Evolutionary conservation across 257 asterid species (phyloP), one percentile per base, ranked within the genome.

Genomic region (Nyctanthes arbortristis): DNA sequence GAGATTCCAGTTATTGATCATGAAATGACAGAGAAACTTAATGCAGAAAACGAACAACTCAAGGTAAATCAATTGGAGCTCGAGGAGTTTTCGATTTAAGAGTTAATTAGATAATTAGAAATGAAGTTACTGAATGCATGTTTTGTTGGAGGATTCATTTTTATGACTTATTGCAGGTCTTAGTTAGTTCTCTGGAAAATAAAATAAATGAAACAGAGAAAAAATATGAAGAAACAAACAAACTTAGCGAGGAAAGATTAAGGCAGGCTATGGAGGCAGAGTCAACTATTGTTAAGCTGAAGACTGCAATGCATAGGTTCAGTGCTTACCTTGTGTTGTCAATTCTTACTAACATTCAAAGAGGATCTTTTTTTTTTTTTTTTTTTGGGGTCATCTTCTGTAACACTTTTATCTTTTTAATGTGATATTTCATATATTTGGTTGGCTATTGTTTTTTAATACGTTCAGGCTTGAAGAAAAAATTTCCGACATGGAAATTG

Each of bases 181-280:
- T 94, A 71, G 97, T 94, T 28, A 82, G 84, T 81, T 91, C 97
- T 72, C 82, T 94, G 55, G 96, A 94, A 74, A 78, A 84, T 63
- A 94, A 86, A 83, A 89, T 94, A 77, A 91, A 79, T 68, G 97
- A 94, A 73, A 94, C 99, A 25, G 97, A 89, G 82, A 88, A 82
- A 88, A 94, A 81, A 68, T 91, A 77, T 71, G 97, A 89, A 83
- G 99, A 94, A 80, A 84, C 97, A 27, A 89, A 71, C 77, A 91
- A 91, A 82, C 88, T 94, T 58, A 85, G 98, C 76, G 96, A 91
- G 85, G 96, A 85, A 77, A 85, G 98, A 80, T 77, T 94, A 84
- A 91, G 85, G 83, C 99, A 89, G 79, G 92, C 96, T 32, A 37
- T 77, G 85, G 99, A 94, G 34, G 97, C 99, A 66, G 99, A 94